Evolutionary conservation across 2,329 filamentous ascomycete genomes (phyloP), one percentile per base, ranked within the genome.

Genomic region (Cadophora luteo-olivacea): DNA sequence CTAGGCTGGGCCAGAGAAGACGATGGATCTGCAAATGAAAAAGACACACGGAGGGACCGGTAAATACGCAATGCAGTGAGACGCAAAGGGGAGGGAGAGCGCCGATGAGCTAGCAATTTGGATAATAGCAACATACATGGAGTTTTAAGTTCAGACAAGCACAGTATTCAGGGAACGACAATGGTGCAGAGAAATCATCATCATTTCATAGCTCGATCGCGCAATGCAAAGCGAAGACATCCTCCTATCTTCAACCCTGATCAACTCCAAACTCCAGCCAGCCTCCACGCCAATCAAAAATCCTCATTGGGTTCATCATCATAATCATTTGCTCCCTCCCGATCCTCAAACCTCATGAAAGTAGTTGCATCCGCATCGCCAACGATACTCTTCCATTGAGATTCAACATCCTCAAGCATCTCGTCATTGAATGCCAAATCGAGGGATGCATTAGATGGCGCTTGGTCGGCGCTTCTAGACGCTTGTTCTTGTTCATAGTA

Each of bases 331-430:
- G 82, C 82, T 16, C 84, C 85, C 76, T 94, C 90, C 29, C 93
- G 86, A 69, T 96, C 92, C 61, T 90, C 86, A 78, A 97, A 97
- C 24, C 86, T 83, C 86, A 97, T 89, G 75, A 96, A 97, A 80
- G 32, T 70, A 63, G 11, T 72, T n/a, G 58, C 29, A 24, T 68
- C 60, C 25, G 66, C 68, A 12, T 75, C 78, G 22, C 82, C 81
- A 72, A 87, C 82, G 4, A 83, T 81, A 69, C 61, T 65, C n/a
- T 86, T 82, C 94, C 94, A 98, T 7, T 89, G 88, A 11, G 85
- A 79, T 69, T 87, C 87, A 1, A 97, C 92, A 32, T 87, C 79
- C 7, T 88, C 85, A 11, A 97, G 80, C 1, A 89, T 81, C 0
- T 81, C 77, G 73, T 97, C 95, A 74, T 93, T 88, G 72, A 97